Evolutionary conservation across 164 flowering plant genomes (phyloP), one percentile per base, ranked within the genome.

Genomic region (Magnolia kwangsiensis): DNA sequence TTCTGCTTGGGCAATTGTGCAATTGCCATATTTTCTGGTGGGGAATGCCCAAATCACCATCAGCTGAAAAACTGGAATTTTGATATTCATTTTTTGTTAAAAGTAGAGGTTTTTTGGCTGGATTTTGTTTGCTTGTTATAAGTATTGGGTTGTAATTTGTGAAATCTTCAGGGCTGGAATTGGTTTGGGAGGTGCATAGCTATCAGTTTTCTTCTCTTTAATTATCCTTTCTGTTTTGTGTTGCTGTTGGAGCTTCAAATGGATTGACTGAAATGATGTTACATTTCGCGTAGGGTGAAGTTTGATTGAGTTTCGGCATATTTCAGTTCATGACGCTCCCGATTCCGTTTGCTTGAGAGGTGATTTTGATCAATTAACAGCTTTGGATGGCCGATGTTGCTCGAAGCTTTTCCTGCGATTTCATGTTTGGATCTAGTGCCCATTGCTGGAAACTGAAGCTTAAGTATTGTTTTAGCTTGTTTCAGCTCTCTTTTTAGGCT

Each of bases 241-340:
- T 23, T 0, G 24, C 20, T 71, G 45, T 37, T 37, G 2, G 23
- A 21, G 6, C 23, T 21, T 21, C 55, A 61, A 37, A 37, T 37
- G 45, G 0, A 37, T 37, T 58, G 20, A 11, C 24, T 72, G 37
- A 8, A 51, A 13, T 72, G 8, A n/a, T 51, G 29, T 73, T 75
- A 3, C 18, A 8, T 69, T 66, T 49, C 31, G 50, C 10, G 31
- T 66, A 75, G 77, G 65, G 58, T 75, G 67, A 75, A 55, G 51
- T 75, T 55, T 16, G 50, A 19, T 45, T 7, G 23, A 21, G 68
- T 20, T 8, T n/a, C 49, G 9, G 24, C 23, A 49, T 14, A 4
- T n/a, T 49, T 49, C 45, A 7, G 20, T 18, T 70, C 58, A 20
- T 20, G 8, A 8, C 71, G 19, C 4, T 23, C 20, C 49, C 19